phyloP scores from a whole-genome alignment of 1,139 yeast genomes.

The Yamadazyma epiphylla region DNA sequence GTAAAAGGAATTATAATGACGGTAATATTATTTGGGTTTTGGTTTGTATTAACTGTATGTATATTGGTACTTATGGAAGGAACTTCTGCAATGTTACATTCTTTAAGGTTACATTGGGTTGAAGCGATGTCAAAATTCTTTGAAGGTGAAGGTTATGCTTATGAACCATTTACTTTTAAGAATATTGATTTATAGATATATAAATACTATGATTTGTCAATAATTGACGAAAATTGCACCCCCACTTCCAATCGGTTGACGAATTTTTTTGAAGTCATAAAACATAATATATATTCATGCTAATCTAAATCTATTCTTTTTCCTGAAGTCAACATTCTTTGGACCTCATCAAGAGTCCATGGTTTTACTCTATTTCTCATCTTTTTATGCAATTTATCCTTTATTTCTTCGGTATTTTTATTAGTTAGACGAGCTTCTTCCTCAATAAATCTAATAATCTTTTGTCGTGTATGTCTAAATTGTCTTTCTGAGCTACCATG shows the following conservation, averaged over 20 bases:
- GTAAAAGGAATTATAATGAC: constrained; percentile 65
- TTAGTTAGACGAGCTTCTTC: constrained; percentile 26
- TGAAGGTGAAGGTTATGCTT: constrained; percentile 90
- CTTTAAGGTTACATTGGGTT: constrained; percentile 96
- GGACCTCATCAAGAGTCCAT: constrained; percentile 39
- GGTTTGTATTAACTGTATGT: constrained; percentile 89
- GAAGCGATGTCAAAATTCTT: constrained; percentile 98
- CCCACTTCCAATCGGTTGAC: too few species aligned
- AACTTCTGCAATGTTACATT: constrained; percentile 97
- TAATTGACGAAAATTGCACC: too few species aligned
- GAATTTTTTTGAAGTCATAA: too few species aligned
- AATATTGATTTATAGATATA: too few species aligned
- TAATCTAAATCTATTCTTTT: constrained; percentile 25
- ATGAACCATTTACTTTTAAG: constrained; percentile 72
- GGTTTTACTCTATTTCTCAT: constrained; percentile 33
- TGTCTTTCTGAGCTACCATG: constrained; percentile 35
- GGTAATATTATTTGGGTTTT: constrained; percentile 81
- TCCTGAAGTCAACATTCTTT: constrained; percentile 32
- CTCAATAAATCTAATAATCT: constrained; percentile 31
- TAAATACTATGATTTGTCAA: too few species aligned
- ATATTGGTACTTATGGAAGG: constrained; percentile 98
- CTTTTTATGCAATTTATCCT: constrained; percentile 28
- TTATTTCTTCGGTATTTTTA: constrained; percentile 21
- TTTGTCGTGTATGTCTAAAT: constrained; percentile 31
- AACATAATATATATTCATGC: too few species aligned